Percentiles rank a stretch among this genome's conserved stretches.
phyloP scores from a whole-genome alignment of 78 protist species.

The Polysphondylium violaceum region DNA sequence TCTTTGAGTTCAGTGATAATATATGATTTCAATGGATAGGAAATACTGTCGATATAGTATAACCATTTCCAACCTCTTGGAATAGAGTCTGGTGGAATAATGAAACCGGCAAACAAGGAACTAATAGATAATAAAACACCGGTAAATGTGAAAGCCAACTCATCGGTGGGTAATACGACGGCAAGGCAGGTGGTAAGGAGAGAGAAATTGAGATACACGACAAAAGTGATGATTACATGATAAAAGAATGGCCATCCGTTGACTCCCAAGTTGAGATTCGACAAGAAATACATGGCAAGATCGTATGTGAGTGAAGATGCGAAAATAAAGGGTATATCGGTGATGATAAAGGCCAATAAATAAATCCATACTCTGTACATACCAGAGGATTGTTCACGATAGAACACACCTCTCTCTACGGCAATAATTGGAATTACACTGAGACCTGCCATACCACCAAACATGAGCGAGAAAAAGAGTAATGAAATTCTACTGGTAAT shows the following conservation, averaged over 20 bases:
- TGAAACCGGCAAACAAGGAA: conserved; percentile 59
- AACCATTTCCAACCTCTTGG: conserved; percentile 67
- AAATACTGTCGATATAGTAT: conserved; percentile 13
- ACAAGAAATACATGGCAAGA: conserved; percentile 6
- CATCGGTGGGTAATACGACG: neutral
- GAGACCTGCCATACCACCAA: conserved; percentile 55
- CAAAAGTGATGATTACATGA: neutral
- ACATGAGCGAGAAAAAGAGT: conserved; percentile 39
- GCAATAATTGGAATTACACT: conserved; percentile 16
- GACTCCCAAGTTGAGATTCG: neutral
- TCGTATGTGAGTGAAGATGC: neutral
- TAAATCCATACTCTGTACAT: conserved; percentile 50
- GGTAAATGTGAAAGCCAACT: conserved; percentile 1
- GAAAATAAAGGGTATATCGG: conserved; percentile 26
- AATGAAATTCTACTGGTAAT: conserved; percentile 29
- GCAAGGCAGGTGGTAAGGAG: neutral
- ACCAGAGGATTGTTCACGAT: conserved; percentile 35
- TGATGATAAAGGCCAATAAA: neutral
- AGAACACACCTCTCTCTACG: conserved; percentile 59
- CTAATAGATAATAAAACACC: conserved; percentile 24
- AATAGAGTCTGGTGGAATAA: conserved; percentile 38
- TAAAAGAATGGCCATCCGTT: conserved; percentile 61
- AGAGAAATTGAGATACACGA: conserved; percentile 4
- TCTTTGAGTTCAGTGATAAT: conserved; percentile 45
- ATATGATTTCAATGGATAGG: conserved; percentile 44